Conservation (phyloP, 352 stramenopile species). For the Phytophthora tubulina region DNA sequence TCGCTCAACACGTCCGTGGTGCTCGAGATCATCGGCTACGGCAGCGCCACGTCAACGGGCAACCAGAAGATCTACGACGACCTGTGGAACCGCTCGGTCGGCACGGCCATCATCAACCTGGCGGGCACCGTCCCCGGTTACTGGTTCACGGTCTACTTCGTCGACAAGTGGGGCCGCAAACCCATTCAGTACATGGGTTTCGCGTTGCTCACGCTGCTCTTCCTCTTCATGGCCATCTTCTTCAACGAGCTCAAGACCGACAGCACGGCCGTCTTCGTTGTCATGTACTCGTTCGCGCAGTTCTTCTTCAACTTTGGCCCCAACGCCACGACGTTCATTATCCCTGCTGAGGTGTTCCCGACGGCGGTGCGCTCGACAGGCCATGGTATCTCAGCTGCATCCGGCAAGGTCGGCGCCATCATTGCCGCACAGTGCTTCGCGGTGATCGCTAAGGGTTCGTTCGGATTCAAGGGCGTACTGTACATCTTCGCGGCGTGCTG, state of each 20-base stretch:
- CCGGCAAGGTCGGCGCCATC: conserved; percentile 80
- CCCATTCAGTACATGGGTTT: conserved; percentile 75
- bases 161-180: conserved; percentile 62
- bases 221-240: conserved; percentile 63
- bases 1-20: conserved; percentile 60
- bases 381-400: conserved; percentile 83
- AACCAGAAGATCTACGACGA: conserved; percentile 63
- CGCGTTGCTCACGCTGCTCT: conserved; percentile 49
- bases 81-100: conserved; percentile 54
- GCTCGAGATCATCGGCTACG: conserved; percentile 56
- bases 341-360: conserved; percentile 86
- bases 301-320: conserved; percentile 80
- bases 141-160: conserved; percentile 72
- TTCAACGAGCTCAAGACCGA: conserved; percentile 51
- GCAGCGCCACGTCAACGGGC: conserved; percentile 40
- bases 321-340: conserved; percentile 89
- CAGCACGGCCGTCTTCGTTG: conserved; percentile 50
- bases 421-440: conserved; percentile 59
- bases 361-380: conserved; percentile 83
- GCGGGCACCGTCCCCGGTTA: conserved; percentile 65
- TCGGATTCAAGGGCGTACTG: conserved; percentile 58
- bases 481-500: conserved; percentile 61
- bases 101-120: conserved; percentile 59
- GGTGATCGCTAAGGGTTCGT: conserved; percentile 50
- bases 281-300: conserved; percentile 64